Base-by-base conservation (phyloP, 2,329 filamentous ascomycete species). In the Penicillium hesseltinei region DNA sequence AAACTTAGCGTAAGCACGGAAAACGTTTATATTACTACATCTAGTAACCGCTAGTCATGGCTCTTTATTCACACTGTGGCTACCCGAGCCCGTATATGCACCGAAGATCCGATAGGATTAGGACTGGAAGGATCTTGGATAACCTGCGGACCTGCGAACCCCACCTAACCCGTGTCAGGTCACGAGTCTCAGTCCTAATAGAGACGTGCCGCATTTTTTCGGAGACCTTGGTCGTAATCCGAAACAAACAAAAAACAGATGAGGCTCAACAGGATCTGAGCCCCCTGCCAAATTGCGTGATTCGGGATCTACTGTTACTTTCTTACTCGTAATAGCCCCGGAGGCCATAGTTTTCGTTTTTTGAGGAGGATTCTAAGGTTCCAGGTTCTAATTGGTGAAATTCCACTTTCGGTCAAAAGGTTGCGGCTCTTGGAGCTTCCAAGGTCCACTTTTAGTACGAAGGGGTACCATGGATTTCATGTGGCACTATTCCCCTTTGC, bases 121-220 rank as follows among this genome's bases (percentile, higher is more conserved):
- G 23, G 4, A n/a, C 15, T n/a, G 29, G 40, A 40, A 54, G 19
- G 27, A 21, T 17, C 25, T 11, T 23, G 25, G 19, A 39, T 33
- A 21, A 19, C 15, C 42, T 29, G n/a, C n/a, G 19, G 15, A 15
- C 15, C 25, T 45, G 25, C 11, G 29, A 15, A 39, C 25, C 27
- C 43, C 43, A 36, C 51, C 25, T 49, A 54, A 40, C 33, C 43
- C 51, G 51, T 25, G n/a, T 39, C 23, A 47, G 25, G 43, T 39
- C 23, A 47, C 33, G 43, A 39, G 33, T 23, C 5, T 43, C 25
- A 43, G 38, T 42, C 39, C 39, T 23, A 27, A 51, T 51, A 4
- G 17, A 51, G 49, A 44, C 29, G 27, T 35, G 39, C 38, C 21
- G 25, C 36, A 23, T 31, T 25, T 11, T 51, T 27, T 51, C 49